These are phyloP conservation scores for Oryza nivara DNA, from an alignment of 176 grass and related monocot species.

Conservation along the genomic window DNA sequence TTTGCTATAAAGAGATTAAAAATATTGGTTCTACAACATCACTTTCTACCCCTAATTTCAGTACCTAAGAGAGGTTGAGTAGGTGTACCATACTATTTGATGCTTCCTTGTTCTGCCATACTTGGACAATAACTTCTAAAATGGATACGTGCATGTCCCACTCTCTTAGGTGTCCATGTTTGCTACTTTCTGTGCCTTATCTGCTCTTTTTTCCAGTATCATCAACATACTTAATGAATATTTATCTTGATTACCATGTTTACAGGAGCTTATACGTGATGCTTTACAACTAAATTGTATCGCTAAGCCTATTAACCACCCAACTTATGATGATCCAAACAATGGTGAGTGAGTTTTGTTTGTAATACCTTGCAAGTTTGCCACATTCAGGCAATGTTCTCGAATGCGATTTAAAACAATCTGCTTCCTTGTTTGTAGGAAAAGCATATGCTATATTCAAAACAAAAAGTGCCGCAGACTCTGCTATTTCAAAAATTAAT, in stretches of 20 bases:
- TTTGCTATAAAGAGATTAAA: background rate
- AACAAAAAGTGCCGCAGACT: conserved; percentile 55
- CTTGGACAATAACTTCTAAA: background rate
- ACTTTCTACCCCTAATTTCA: background rate
- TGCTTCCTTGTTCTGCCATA: background rate
- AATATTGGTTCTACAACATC: background rate
- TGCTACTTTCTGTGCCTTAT: conserved; percentile 19
- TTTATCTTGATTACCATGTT: conserved; percentile 25
- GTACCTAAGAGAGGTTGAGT: background rate
- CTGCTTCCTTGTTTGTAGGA: conserved; percentile 58
- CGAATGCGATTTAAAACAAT: conserved; percentile 15
- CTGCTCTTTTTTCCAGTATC: background rate
- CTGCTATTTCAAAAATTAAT: conserved; percentile 68
- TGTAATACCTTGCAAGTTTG: conserved; percentile 7
- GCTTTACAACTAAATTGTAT: conserved; percentile 46
- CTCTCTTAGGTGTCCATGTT: conserved; percentile 8
- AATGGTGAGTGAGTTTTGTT: conserved; percentile 52
- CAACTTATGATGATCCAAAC: conserved; percentile 60
- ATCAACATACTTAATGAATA: conserved; percentile 9
- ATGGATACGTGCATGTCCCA: background rate
- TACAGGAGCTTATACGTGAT: conserved; percentile 49
- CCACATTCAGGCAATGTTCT: conserved; percentile 24
- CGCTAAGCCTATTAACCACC: conserved; percentile 57
- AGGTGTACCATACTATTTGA: background rate
- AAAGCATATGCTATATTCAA: conserved; percentile 90